Evolutionary conservation across 179 eudicot genomes (phyloP).

Genomic region (Beta lomatogona): DNA sequence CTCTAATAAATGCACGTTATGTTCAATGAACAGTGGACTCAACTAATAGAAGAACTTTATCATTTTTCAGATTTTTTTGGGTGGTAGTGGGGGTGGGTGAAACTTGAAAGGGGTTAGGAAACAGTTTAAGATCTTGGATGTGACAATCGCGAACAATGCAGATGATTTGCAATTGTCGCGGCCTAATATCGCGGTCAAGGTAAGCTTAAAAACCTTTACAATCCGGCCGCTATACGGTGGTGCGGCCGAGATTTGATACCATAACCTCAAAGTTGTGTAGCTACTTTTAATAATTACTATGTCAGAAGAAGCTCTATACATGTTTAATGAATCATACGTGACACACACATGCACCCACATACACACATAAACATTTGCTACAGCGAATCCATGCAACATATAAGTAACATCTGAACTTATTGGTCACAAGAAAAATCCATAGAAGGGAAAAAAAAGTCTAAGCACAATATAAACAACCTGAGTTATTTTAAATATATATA

Average conservation of each 20-base stretch:
- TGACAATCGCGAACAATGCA: too few relatives aligned
- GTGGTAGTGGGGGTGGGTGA: too few relatives aligned
- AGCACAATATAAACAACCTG: conserved; percentile 47
- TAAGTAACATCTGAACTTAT: not conserved
- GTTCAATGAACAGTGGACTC: not conserved
- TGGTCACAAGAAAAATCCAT: not conserved
- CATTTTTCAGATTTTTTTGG: too few relatives aligned
- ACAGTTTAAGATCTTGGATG: too few relatives aligned
- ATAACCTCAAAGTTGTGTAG: not conserved
- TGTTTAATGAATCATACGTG: not conserved
- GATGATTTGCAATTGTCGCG: too few relatives aligned
- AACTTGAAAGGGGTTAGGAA: too few relatives aligned
- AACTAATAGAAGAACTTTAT: not conserved
- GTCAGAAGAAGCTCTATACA: not conserved
- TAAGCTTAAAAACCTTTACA: too few relatives aligned
- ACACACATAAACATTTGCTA: not conserved
- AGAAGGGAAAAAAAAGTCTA: not conserved
- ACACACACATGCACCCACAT: not conserved
- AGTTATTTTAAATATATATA: conserved; percentile 60
- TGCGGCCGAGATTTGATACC: not conserved
- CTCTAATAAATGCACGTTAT: not conserved
- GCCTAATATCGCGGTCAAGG: too few relatives aligned
- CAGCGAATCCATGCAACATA: not conserved
- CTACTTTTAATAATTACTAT: not conserved
- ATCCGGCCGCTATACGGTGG: too few relatives aligned